A percentile compares a stretch with the other conserved stretches of the same genome.
These are phyloP conservation scores for Trypanosoma theileri DNA, from an alignment of 208 protist species.

Conservation along the genomic window DNA sequence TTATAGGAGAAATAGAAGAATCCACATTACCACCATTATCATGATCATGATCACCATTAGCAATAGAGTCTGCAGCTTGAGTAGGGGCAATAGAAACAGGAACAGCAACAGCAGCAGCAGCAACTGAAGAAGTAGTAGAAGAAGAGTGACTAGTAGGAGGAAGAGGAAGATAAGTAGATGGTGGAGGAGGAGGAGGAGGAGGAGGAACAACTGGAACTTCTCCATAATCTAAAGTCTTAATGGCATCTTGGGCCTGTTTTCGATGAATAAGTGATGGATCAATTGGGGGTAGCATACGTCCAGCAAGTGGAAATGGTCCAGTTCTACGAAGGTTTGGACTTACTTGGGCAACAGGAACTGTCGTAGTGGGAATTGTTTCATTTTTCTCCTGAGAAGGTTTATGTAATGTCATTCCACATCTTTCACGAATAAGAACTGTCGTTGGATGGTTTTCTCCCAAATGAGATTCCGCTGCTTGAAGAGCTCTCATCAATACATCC, in stretches of 20 bases:
- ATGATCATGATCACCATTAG: too few species aligned
- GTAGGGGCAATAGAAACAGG: neutral
- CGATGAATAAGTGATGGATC: neutral
- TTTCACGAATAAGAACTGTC: constrained; percentile 62
- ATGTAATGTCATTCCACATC: constrained; percentile 46
- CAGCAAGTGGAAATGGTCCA: neutral
- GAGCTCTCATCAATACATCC: constrained; percentile 69
- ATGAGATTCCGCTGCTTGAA: constrained; percentile 54
- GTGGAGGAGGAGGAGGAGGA: neutral
- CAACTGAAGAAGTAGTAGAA: neutral
- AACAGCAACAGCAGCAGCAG: neutral
- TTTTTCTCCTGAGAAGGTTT: neutral
- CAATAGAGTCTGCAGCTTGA: too few species aligned
- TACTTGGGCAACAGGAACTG: neutral
- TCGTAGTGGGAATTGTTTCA: neutral
- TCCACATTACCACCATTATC: too few species aligned
- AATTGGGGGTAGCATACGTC: neutral
- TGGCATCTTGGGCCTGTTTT: constrained; percentile 16
- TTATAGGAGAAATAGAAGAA: too few species aligned
- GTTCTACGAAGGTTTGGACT: neutral
- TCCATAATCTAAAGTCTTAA: constrained; percentile 33
- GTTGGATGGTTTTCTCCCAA: constrained; percentile 68
- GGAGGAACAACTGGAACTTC: neutral
- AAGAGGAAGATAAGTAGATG: neutral
- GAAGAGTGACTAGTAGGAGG: neutral